phyloP scores from a whole-genome alignment of 176 grass and related monocot species.

The Aegilops longissima region DNA sequence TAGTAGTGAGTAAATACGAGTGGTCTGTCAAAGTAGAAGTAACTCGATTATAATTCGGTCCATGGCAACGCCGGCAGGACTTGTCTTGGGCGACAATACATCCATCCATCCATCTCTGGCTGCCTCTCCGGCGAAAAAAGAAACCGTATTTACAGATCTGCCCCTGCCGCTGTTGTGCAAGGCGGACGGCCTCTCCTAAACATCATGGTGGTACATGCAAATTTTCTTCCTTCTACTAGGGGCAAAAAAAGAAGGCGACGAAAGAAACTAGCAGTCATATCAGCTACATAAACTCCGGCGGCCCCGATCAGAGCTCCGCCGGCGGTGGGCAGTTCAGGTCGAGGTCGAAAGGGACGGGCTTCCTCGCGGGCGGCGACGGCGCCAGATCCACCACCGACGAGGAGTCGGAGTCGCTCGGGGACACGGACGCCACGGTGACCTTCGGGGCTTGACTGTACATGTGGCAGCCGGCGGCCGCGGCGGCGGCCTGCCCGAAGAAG shows the following conservation, averaged over 20 bases:
- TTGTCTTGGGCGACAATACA: slow-evolving; percentile 30
- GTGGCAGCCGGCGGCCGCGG: slow-evolving; percentile 8
- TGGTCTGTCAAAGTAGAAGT: slow-evolving; percentile 25
- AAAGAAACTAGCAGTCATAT: slow-evolving; percentile 28
- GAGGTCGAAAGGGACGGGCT: slow-evolving; percentile 46
- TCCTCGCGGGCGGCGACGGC: slow-evolving; percentile 39
- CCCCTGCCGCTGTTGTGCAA: not conserved
- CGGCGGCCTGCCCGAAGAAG: slow-evolving; percentile 45
- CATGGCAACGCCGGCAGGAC: slow-evolving; percentile 48
- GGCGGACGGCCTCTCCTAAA: not conserved
- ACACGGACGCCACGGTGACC: slow-evolving; percentile 31
- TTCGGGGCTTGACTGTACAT: slow-evolving; percentile 29
- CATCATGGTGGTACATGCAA: not conserved
- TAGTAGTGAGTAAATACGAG: not conserved
- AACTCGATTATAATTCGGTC: slow-evolving; percentile 37
- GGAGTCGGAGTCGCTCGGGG: slow-evolving; percentile 80
- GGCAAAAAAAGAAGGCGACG: not conserved
- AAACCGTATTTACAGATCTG: slow-evolving; percentile 50
- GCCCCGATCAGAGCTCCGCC: slow-evolving; percentile 35
- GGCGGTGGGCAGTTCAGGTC: slow-evolving; percentile 82
- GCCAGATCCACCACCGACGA: slow-evolving; percentile 66
- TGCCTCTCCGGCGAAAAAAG: slow-evolving; percentile 47
- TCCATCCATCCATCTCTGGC: not conserved
- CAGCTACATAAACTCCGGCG: slow-evolving; percentile 16
- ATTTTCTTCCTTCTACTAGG: not conserved